These are phyloP conservation scores for Moringa oleifera DNA, from an alignment of 345 rosid species.

Conservation along the genomic window DNA sequence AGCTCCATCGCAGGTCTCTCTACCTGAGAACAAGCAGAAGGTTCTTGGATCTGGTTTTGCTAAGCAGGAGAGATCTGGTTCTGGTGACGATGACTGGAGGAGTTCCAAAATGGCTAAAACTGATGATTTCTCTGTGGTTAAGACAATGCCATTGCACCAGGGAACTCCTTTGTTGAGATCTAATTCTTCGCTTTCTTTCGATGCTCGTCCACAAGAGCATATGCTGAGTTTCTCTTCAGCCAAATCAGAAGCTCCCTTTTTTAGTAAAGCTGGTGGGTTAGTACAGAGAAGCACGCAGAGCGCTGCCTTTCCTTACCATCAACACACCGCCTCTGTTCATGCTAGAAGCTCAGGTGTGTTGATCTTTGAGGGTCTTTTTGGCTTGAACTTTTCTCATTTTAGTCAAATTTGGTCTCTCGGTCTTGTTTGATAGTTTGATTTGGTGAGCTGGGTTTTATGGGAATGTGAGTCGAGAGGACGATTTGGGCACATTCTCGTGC, in stretches of 20 bases:
- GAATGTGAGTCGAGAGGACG: conserved; percentile 5
- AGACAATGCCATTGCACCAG: conserved; percentile 46
- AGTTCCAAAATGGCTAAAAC: conserved; percentile 31
- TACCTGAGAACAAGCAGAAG: conserved; percentile 18
- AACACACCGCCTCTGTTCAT: conserved; percentile 21
- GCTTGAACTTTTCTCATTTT: neutral
- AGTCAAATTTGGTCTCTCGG: conserved; percentile 4
- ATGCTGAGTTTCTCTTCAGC: conserved; percentile 56
- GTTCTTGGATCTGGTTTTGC: conserved; percentile 32
- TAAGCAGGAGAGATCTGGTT: conserved; percentile 40
- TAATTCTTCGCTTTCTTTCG: conserved; percentile 27
- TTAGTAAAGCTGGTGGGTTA: conserved; percentile 27
- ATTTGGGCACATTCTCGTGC: conserved; percentile 11
- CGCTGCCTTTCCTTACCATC: conserved; percentile 29
- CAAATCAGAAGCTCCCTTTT: conserved; percentile 33
- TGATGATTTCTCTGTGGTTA: conserved; percentile 27
- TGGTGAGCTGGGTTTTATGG: conserved; percentile 17
- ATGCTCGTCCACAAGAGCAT: conserved; percentile 34
- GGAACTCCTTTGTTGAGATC: conserved; percentile 44
- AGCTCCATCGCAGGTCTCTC: conserved; percentile 20
- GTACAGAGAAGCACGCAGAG: conserved; percentile 27
- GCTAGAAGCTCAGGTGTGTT: conserved; percentile 37
- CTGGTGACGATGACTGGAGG: conserved; percentile 38
- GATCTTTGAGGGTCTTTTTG: neutral
- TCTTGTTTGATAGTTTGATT: conserved; percentile 12